Conservation (phyloP, 345 rosid species). For the Alliaria petiolata region DNA sequence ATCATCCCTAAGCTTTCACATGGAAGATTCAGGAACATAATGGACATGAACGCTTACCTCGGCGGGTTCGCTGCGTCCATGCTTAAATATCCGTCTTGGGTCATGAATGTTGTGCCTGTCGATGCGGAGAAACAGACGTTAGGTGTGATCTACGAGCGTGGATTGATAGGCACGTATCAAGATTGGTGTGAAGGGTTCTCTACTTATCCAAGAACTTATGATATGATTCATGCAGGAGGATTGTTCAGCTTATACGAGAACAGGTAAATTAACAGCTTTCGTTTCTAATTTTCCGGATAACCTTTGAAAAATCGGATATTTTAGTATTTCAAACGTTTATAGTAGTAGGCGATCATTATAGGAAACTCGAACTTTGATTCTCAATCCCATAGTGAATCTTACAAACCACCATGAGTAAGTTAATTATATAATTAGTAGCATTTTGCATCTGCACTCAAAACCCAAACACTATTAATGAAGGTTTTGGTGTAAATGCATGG, state of each 20-base stretch:
- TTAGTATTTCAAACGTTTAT: no score
- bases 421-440: no score
- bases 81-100: conserved; percentile 76
- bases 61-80: conserved; percentile 90
- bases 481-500: no score
- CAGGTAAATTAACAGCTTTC: conserved; percentile 39
- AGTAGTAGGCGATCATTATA: no score
- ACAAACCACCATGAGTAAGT: no score
- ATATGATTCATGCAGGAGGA: conserved; percentile 82
- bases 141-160: conserved; percentile 79
- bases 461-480: no score
- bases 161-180: conserved; percentile 80
- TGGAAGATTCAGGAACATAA: conserved; percentile 79
- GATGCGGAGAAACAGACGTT: conserved; percentile 70
- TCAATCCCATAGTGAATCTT: no score
- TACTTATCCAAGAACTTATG: conserved; percentile 96
- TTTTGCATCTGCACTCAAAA: no score
- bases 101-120: conserved; percentile 85
- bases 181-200: conserved; percentile 99
- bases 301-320: no score
- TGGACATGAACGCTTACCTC: conserved; percentile 94
- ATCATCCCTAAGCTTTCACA: conserved; percentile 46
- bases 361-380: no score
- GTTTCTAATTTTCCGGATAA: no score
- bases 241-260: conserved; percentile 77